Conservation (phyloP, 768 basidiomycete species). For the Tricholoma hemisulphureum region DNA sequence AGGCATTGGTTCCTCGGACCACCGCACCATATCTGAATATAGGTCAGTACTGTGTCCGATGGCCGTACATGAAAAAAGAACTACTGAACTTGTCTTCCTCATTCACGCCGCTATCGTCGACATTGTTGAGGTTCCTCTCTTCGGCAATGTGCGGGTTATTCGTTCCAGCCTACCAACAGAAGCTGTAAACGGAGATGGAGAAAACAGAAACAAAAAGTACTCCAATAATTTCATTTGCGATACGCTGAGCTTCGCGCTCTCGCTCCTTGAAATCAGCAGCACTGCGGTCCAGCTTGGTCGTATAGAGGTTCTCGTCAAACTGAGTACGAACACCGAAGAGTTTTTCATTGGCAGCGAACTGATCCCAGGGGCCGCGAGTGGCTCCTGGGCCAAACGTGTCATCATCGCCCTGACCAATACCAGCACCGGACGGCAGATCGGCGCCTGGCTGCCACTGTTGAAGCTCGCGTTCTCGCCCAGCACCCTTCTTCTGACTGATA, state of each 20-base stretch:
- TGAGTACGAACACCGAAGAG: constrained; percentile 88
- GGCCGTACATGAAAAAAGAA: constrained; percentile 9
- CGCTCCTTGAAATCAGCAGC: constrained; percentile 85
- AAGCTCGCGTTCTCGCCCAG: constrained; percentile 68
- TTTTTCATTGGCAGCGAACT: constrained; percentile 90
- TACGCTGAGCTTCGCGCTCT: constrained; percentile 80
- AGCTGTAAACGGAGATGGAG: constrained; percentile 8
- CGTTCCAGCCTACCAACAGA: constrained; percentile 45
- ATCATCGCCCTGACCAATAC: constrained; percentile 52
- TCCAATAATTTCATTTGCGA: constrained; percentile 89
- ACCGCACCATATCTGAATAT: constrained; percentile 84
- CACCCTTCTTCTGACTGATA: constrained; percentile 58
- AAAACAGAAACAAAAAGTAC: constrained; percentile 44
- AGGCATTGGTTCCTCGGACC: constrained; percentile 82
- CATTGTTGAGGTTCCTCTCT: constrained; percentile 60
- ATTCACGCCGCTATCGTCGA: constrained; percentile 74
- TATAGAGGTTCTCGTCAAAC: constrained; percentile 93
- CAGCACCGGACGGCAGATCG: constrained; percentile 31
- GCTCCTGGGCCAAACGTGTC: constrained; percentile 63
- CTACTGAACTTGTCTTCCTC: constrained; percentile 91
- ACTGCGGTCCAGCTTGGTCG: constrained; percentile 85
- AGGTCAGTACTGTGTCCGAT: constrained; percentile 21
- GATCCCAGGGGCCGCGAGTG: constrained; percentile 69
- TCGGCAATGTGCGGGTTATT: constrained; percentile 88
- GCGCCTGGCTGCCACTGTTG: constrained; percentile 68